Percentiles rank a stretch among this genome's conserved stretches.
Conservation (phyloP, 2,329 filamentous ascomycete species). For the Fusarium guadeloupense region DNA sequence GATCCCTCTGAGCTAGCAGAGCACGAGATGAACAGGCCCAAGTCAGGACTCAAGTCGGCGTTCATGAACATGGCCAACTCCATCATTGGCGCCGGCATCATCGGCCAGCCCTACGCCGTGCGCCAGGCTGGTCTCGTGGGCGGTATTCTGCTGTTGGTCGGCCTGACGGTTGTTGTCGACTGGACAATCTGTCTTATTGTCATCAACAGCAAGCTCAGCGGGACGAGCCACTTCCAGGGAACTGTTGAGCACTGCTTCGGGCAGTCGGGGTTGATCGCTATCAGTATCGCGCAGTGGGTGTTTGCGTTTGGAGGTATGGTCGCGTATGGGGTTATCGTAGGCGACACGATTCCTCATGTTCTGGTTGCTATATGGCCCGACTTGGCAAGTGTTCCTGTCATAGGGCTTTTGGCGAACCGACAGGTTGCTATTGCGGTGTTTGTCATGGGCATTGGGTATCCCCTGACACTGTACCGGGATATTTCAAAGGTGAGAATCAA, state of each 20-base stretch:
- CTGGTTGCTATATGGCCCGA: slow-evolving; percentile 83
- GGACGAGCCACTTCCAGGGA: slow-evolving; percentile 91
- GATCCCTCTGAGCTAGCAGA: slow-evolving; percentile 56
- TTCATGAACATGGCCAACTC: slow-evolving; percentile 99
- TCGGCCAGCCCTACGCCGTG: slow-evolving; percentile 94
- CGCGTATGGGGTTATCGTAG: slow-evolving; percentile 96
- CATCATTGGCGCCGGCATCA: slow-evolving; percentile 84
- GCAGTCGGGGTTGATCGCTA: slow-evolving; percentile 84
- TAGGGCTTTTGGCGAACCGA: slow-evolving; percentile 84
- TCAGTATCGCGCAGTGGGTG: slow-evolving; percentile 90
- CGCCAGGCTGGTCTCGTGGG: slow-evolving; percentile 87
- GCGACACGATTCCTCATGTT: slow-evolving; percentile 94
- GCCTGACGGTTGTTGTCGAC: slow-evolving; percentile 85
- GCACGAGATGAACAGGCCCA: slow-evolving; percentile 71
- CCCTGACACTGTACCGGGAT: slow-evolving; percentile 91
- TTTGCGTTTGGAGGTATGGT: slow-evolving; percentile 99
- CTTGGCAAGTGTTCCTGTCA: slow-evolving; percentile 74
- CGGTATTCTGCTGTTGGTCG: slow-evolving; percentile 80
- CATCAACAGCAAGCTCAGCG: slow-evolving; percentile 95
- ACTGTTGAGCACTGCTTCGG: slow-evolving; percentile 98
- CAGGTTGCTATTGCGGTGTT: slow-evolving; percentile 89
- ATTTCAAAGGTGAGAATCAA: slow-evolving; percentile 82
- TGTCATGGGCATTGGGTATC: slow-evolving; percentile 85
- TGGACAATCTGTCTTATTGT: slow-evolving; percentile 99
- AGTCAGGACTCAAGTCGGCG: slow-evolving; percentile 84